phyloP scores from a whole-genome alignment of 148 eudicot species.

The Amaranthus cruentus region DNA sequence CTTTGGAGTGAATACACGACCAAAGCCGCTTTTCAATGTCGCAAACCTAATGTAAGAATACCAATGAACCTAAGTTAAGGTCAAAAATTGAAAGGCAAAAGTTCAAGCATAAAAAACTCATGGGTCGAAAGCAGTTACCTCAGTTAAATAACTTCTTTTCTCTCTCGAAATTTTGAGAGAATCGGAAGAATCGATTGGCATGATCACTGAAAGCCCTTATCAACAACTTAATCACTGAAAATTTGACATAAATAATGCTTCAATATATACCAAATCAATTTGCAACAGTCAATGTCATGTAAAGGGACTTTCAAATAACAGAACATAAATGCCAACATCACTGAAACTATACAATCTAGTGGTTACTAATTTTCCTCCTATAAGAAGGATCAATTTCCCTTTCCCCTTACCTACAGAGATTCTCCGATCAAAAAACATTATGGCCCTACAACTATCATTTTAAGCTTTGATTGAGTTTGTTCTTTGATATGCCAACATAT shows the following conservation, averaged over 20 bases:
- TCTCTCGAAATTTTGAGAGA: slow-evolving; percentile 31
- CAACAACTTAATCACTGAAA: slow-evolving; percentile 8
- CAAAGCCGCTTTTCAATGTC: slow-evolving; percentile 59
- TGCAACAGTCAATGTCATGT: background rate
- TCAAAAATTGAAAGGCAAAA: background rate
- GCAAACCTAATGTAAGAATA: slow-evolving; percentile 39
- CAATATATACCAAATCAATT: background rate
- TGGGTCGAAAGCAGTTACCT: slow-evolving; percentile 37
- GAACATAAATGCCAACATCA: slow-evolving; percentile 16
- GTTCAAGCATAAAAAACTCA: background rate
- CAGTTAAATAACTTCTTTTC: slow-evolving; percentile 28
- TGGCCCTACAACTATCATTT: no score
- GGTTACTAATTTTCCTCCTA: no score
- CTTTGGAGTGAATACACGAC: slow-evolving; percentile 57
- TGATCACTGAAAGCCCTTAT: slow-evolving; percentile 19
- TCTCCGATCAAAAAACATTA: no score
- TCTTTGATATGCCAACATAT: no score
- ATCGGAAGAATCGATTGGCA: slow-evolving; percentile 32
- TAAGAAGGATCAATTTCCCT: no score
- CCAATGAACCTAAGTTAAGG: background rate
- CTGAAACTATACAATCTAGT: background rate
- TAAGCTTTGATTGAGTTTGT: no score
- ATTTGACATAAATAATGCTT: background rate
- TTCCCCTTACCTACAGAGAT: no score
- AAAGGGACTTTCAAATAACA: slow-evolving; percentile 18